A percentile compares a stretch with the other conserved stretches of the same genome.
Evolutionary conservation across 768 basidiomycete species (phyloP).

Genomic region (Leccinum fibrillosum): DNA sequence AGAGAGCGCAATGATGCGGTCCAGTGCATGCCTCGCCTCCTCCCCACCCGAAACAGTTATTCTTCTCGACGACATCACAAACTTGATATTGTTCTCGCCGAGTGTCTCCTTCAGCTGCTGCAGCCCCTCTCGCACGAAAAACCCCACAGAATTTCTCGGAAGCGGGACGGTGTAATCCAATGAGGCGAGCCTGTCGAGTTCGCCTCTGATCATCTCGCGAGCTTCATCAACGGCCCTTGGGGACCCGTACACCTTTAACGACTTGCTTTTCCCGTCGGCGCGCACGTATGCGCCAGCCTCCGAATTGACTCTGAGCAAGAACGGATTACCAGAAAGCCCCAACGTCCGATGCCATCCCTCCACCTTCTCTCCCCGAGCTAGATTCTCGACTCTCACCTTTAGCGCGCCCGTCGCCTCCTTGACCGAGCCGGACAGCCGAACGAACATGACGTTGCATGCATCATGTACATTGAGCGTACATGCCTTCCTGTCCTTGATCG

Average conservation of each 20-base stretch:
- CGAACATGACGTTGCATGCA: conserved; percentile 27
- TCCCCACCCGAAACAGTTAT: conserved; percentile 57
- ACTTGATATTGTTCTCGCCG: conserved; percentile 32
- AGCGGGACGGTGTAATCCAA: conserved; percentile 20
- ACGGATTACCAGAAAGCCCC: conserved; percentile 22
- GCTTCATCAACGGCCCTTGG: conserved; percentile 30
- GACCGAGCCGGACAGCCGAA: conserved; percentile 49
- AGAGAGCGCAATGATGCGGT: conserved; percentile 43
- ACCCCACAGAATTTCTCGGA: conserved; percentile 40
- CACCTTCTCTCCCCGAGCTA: conserved; percentile 50
- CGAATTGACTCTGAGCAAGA: conserved; percentile 33
- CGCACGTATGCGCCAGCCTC: conserved; percentile 40
- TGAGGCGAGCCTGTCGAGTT: conserved; percentile 45
- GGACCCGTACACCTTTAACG: conserved; percentile 44
- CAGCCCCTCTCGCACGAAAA: conserved; percentile 50
- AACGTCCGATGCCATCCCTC: conserved; percentile 51
- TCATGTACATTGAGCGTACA: conserved; percentile 33
- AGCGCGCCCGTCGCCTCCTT: conserved; percentile 52
- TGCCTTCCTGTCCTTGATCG: conserved; percentile 35
- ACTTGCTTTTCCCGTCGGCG: conserved; percentile 42
- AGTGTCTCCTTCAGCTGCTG: conserved; percentile 44
- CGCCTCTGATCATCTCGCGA: conserved; percentile 41
- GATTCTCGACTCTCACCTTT: conserved; percentile 55
- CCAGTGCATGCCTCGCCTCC: conserved; percentile 47
- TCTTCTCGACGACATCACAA: conserved; percentile 37